Percentiles rank a stretch among this genome's conserved stretches.
Evolutionary conservation across 2,329 filamentous ascomycete species (phyloP).

Genomic region (Fusarium dimerum): DNA sequence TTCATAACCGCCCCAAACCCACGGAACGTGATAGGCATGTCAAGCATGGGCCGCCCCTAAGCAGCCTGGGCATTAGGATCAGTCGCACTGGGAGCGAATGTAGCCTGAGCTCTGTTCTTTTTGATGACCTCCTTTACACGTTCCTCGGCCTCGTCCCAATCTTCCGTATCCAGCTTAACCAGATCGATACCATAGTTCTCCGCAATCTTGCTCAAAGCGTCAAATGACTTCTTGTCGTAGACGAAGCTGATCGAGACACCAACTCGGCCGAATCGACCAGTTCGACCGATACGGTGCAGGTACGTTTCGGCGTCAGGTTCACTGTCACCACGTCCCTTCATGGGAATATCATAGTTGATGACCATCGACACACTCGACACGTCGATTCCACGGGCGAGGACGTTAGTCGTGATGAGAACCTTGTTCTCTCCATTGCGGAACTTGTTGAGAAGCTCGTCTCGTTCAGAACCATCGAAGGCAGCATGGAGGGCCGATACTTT

Average conservation of each 20-base stretch:
- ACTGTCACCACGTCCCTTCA: constrained; percentile 72
- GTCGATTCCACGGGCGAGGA: constrained; percentile 93
- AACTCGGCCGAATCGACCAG: constrained; percentile 93
- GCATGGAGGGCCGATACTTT: constrained; percentile 89
- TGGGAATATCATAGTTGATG: constrained; percentile 91
- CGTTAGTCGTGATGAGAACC: constrained; percentile 97
- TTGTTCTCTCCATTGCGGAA: constrained; percentile 89
- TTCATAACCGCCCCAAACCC: background rate
- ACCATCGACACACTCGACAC: constrained; percentile 92
- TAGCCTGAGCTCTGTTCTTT: constrained; percentile 61
- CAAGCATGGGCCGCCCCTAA: constrained; percentile 29
- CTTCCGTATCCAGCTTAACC: constrained; percentile 76
- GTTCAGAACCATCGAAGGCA: constrained; percentile 78
- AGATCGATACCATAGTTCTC: constrained; percentile 79
- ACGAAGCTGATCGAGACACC: constrained; percentile 96
- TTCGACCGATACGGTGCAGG: constrained; percentile 95
- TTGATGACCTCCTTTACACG: constrained; percentile 82
- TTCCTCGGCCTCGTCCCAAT: constrained; percentile 89
- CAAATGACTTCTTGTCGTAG: constrained; percentile 79
- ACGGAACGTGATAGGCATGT: constrained; percentile 2
- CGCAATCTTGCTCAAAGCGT: constrained; percentile 78
- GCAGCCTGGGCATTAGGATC: constrained; percentile 34
- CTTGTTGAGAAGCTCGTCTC: constrained; percentile 80
- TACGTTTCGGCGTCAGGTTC: constrained; percentile 95
- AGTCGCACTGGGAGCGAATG: constrained; percentile 50